Evolutionary conservation across 306 rosid genomes (phyloP).

Genomic region (Phaseolus lunatus): DNA sequence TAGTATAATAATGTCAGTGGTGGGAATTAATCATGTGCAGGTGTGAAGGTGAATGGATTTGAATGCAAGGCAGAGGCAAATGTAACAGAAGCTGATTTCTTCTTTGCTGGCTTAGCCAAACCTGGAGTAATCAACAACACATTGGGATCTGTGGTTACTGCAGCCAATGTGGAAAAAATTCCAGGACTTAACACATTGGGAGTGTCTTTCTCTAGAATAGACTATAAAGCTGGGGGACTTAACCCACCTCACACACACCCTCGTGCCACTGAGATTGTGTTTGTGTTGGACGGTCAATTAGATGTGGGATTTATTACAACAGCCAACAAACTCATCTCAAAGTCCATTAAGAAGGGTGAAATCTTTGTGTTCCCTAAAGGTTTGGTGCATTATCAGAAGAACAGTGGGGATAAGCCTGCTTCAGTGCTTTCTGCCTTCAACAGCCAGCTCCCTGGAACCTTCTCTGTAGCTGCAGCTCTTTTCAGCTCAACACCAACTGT

Average conservation of each 20-base stretch:
- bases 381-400: conserved; percentile 57
- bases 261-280: conserved; percentile 63
- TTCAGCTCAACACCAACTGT: conserved; percentile 54
- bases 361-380: conserved; percentile 63
- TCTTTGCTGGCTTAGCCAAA: conserved; percentile 54
- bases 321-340: conserved; percentile 53
- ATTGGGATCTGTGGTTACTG: conserved; percentile 55
- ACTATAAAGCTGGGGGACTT: conserved; percentile 57
- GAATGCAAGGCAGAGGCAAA: conserved; percentile 61
- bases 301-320: conserved; percentile 60
- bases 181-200: conserved; percentile 67
- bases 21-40: conserved; percentile 29
- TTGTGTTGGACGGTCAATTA: conserved; percentile 60
- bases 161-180: conserved; percentile 59
- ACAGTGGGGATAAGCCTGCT: conserved; percentile 52
- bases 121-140: conserved; percentile 56
- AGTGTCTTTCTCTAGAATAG: conserved; percentile 58
- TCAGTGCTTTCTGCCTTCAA: conserved; percentile 56
- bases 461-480: conserved; percentile 52
- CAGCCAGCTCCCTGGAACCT: conserved; percentile 65
- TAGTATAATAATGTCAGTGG: neutral
- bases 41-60: conserved; percentile 63
- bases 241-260: conserved; percentile 74
- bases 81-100: conserved; percentile 58
- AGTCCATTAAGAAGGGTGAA: conserved; percentile 57